Evolutionary conservation across 2,329 filamentous ascomycete genomes (phyloP).

Genomic region (Claviceps sp.): DNA sequence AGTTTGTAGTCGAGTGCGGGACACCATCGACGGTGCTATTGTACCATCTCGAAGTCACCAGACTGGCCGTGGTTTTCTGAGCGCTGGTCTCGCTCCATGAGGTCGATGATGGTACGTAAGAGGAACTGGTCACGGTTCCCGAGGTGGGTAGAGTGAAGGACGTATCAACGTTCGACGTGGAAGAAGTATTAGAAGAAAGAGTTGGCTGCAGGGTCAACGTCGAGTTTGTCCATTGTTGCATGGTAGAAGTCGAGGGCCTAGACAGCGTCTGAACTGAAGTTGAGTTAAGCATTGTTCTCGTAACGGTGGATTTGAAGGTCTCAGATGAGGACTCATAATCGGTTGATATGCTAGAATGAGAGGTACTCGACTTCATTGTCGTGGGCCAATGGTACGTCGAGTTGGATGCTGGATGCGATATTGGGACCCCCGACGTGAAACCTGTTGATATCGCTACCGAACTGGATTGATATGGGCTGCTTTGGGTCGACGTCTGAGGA

Average conservation of each 20-base stretch:
- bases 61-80: background rate
- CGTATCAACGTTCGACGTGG: background rate
- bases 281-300: background rate
- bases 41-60: background rate
- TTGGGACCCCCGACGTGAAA: background rate
- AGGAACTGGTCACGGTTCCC: background rate
- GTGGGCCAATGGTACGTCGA: slow-evolving; percentile 1
- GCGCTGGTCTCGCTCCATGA: background rate
- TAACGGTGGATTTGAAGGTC: background rate
- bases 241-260: background rate
- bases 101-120: background rate
- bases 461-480: background rate
- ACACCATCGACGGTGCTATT: background rate
- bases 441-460: slow-evolving; percentile 1
- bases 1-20: background rate
- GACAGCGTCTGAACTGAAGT: background rate
- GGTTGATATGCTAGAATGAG: background rate
- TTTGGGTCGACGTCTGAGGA: background rate
- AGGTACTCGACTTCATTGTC: background rate
- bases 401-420: background rate
- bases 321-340: background rate
- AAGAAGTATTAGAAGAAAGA: background rate
- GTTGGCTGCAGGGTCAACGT: background rate
- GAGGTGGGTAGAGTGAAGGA: background rate
- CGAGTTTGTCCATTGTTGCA: slow-evolving; percentile 1